Percentiles rank a stretch among this genome's conserved stretches.
phyloP scores from a whole-genome alignment of 495 filamentous ascomycete species.

The Penicillium pancosmium region DNA sequence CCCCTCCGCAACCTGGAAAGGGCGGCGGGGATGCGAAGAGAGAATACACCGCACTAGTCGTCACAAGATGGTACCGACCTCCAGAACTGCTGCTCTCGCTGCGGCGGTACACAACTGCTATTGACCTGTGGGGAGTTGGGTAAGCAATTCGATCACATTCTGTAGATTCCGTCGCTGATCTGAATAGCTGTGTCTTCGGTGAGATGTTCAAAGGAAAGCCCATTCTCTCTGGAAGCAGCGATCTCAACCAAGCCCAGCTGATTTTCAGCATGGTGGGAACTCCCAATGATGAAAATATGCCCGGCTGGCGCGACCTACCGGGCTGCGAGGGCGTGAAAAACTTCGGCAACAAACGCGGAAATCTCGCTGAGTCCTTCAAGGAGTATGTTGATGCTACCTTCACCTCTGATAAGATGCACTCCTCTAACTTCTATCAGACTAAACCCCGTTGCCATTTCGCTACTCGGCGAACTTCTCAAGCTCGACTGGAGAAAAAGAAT shows the following conservation, averaged over 20 bases:
- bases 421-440: not conserved
- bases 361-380: slow-evolving; percentile 71
- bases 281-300: slow-evolving; percentile 91
- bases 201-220: slow-evolving; percentile 97
- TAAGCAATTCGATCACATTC: slow-evolving; percentile 40
- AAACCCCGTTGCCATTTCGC: slow-evolving; percentile 64
- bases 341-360: slow-evolving; percentile 64
- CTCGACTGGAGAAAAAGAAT: slow-evolving; percentile 87
- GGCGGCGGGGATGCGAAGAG: slow-evolving; percentile 83
- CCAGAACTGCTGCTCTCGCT: slow-evolving; percentile 90
- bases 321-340: slow-evolving; percentile 75
- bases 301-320: slow-evolving; percentile 80
- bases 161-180: slow-evolving; percentile 17
- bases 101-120: slow-evolving; percentile 87
- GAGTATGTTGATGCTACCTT: slow-evolving; percentile 48
- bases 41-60: slow-evolving; percentile 93
- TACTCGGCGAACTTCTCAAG: slow-evolving; percentile 80
- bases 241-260: slow-evolving; percentile 83
- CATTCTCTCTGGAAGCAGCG: slow-evolving; percentile 86
- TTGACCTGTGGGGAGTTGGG: slow-evolving; percentile 98
- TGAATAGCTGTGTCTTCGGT: slow-evolving; percentile 83
- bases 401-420: not conserved
- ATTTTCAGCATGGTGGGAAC: slow-evolving; percentile 94
- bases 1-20: slow-evolving; percentile 72
- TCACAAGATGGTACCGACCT: slow-evolving; percentile 96